These are phyloP conservation scores for Globisporangium uncinulatum DNA, from an alignment of 352 stramenopile genomes.

Conservation along the genomic window DNA sequence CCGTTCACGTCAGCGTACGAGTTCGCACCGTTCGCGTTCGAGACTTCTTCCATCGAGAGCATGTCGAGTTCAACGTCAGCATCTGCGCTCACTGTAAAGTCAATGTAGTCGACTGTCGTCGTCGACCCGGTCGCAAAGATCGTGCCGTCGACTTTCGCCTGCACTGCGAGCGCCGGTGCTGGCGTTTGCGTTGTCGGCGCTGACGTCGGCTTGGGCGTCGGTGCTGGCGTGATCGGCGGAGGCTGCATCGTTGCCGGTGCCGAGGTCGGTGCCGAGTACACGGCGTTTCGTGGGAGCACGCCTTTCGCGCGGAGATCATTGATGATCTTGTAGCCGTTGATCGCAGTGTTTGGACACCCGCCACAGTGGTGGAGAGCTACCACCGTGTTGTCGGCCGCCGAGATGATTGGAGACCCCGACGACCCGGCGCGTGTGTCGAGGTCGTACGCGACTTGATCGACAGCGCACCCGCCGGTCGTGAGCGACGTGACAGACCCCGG, in stretches of 20 bases:
- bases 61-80: conserved; percentile 54
- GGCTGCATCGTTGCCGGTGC: conserved; percentile 12
- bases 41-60: conserved; percentile 51
- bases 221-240: conserved; percentile 2
- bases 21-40: conserved; percentile 2
- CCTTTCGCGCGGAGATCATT: conserved; percentile 34
- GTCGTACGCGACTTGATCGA: conserved; percentile 58
- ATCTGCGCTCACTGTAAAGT: conserved; percentile 37
- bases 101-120: conserved; percentile 62
- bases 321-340: conserved; percentile 64
- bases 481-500: conserved; percentile 41
- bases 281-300: conserved; percentile 36
- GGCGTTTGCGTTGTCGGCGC: conserved; percentile 3
- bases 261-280: conserved; percentile 15
- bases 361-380: conserved; percentile 72
- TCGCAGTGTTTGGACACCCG: conserved; percentile 66
- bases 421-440: conserved; percentile 68
- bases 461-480: conserved; percentile 28
- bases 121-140: conserved; percentile 49
- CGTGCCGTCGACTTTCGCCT: conserved; percentile 46
- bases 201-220: conserved; percentile 8
- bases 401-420: conserved; percentile 62
- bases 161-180: conserved; percentile 9
- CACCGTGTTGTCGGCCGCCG: conserved; percentile 51
- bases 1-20: conserved; percentile 53